These are phyloP conservation scores for Apiospora sp. DNA, from an alignment of 2,329 filamentous ascomycete genomes.

Conservation along the genomic window DNA sequence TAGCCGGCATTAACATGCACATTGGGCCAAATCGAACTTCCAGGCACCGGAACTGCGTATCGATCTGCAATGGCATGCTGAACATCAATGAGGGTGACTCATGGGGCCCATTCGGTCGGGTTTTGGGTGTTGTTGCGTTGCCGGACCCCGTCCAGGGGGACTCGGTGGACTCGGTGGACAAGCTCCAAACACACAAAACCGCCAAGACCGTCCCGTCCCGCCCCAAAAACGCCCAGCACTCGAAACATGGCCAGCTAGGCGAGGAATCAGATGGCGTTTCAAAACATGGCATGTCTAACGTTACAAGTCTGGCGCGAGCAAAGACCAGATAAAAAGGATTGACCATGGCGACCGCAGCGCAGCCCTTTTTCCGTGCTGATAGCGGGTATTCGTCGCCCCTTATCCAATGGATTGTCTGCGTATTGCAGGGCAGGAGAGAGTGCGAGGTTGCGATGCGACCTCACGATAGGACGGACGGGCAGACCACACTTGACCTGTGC, in stretches of 20 bases:
- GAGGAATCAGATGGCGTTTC: slow-evolving; percentile 18
- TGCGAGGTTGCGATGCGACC: not conserved
- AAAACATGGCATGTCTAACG: slow-evolving; percentile 8
- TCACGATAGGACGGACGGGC: not conserved
- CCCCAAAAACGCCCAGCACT: not conserved
- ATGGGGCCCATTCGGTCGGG: not conserved
- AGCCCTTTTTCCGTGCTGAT: not conserved
- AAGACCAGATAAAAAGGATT: not conserved
- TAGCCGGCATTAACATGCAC: not conserved
- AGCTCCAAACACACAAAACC: slow-evolving; percentile 20
- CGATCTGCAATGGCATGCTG: slow-evolving; percentile 5
- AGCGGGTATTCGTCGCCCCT: not conserved
- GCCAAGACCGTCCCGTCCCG: slow-evolving; percentile 23
- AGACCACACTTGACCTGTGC: not conserved
- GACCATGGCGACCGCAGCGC: not conserved
- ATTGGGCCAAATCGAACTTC: not conserved
- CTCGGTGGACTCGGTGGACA: not conserved
- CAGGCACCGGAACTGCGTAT: not conserved
- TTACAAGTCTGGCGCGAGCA: not conserved
- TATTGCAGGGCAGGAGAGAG: not conserved
- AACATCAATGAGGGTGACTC: no score
- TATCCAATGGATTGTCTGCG: not conserved
- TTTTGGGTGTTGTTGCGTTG: not conserved
- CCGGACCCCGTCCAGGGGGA: slow-evolving; percentile 4
- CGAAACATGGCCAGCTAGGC: slow-evolving; percentile 19